phyloP scores from a whole-genome alignment of 2,329 filamentous ascomycete genomes.

The Xylariaceae sp. region DNA sequence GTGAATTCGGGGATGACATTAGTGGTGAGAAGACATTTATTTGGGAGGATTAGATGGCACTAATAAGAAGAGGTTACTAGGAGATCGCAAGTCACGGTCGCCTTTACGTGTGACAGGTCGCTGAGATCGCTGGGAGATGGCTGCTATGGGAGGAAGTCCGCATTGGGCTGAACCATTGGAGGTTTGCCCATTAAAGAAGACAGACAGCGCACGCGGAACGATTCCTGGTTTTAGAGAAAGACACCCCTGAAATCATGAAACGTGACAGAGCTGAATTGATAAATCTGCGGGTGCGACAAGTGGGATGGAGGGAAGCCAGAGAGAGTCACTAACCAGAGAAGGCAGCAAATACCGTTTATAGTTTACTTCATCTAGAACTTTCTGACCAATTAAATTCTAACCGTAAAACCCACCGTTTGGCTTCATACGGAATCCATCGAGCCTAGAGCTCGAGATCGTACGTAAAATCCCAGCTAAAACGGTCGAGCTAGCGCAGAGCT shows the following conservation, averaged over 20 bases:
- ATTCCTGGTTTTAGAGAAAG: neutral
- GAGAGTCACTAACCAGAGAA: neutral
- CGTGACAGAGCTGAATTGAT: neutral
- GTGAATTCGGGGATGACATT: conserved; percentile 32
- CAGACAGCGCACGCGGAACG: neutral
- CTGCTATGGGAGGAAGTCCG: conserved; percentile 4
- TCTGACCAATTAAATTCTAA: neutral
- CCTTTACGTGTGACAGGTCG: neutral
- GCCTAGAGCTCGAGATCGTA: too few species aligned
- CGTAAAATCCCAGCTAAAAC: too few species aligned
- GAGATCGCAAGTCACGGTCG: neutral
- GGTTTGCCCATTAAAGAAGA: conserved; percentile 2
- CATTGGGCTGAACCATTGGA: conserved; percentile 3
- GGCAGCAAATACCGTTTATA: neutral
- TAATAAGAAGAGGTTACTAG: neutral
- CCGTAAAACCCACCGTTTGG: too few species aligned
- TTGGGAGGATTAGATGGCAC: conserved; percentile 6
- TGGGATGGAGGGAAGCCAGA: neutral
- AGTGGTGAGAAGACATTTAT: conserved; percentile 11
- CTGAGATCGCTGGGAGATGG: neutral
- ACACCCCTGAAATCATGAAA: conserved; percentile 7
- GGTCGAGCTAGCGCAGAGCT: too few species aligned
- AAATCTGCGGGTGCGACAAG: neutral
- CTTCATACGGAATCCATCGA: too few species aligned
- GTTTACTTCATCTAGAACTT: neutral